Evolutionary conservation across 768 basidiomycete genomes (phyloP).

Genomic region (Chlorophyllum brunneum): DNA sequence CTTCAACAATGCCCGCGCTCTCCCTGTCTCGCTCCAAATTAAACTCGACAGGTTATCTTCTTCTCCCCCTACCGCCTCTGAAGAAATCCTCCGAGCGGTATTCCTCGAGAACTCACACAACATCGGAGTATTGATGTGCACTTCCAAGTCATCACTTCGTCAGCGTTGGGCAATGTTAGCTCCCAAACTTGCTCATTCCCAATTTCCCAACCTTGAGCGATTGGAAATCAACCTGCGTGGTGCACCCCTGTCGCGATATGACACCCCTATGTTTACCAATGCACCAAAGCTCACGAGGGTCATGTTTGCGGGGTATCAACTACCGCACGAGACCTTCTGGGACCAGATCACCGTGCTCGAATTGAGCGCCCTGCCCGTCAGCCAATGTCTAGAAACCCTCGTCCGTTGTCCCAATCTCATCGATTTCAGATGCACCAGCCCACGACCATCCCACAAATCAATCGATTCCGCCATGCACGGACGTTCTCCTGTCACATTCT

Average conservation of each 20-base stretch:
- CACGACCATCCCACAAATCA: not conserved
- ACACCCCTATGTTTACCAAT: not conserved
- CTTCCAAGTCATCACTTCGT: slow-evolving; percentile 8
- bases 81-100: slow-evolving; percentile 5
- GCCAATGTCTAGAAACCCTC: slow-evolving; percentile 1
- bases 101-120: not conserved
- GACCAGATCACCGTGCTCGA: slow-evolving; percentile 5
- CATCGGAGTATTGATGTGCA: slow-evolving; percentile 1
- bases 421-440: not conserved
- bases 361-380: not conserved
- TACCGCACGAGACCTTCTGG: slow-evolving; percentile 2
- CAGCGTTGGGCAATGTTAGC: slow-evolving; percentile 9
- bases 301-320: not conserved
- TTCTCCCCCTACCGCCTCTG: not conserved
- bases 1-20: slow-evolving; percentile 7
- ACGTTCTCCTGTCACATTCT: not conserved
- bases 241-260: not conserved
- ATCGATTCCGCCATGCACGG: not conserved
- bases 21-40: slow-evolving; percentile 8
- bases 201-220: not conserved
- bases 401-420: slow-evolving; percentile 1
- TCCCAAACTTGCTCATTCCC: slow-evolving; percentile 1
- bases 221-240: slow-evolving; percentile 1
- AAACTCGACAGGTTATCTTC: slow-evolving; percentile 10
- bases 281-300: not conserved